phyloP scores from a whole-genome alignment of 2,329 filamentous ascomycete species.

The Lanzia echinophila region DNA sequence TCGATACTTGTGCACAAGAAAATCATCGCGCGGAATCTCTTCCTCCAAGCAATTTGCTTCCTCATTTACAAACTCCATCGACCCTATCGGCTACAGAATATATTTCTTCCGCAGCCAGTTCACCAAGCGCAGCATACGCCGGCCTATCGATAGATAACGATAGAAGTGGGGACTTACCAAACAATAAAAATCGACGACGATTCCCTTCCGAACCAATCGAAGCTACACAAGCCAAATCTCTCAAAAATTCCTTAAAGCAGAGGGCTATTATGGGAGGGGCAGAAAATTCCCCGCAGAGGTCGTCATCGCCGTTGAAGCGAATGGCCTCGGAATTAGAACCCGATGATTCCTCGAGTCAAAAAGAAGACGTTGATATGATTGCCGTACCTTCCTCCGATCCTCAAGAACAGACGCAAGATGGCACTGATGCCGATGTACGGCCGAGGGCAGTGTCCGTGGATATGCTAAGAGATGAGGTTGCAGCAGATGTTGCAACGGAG shows the following conservation, averaged over 20 bases:
- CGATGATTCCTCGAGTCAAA: conserved; percentile 21
- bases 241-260: conserved; percentile 39
- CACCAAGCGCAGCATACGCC: conserved; percentile 50
- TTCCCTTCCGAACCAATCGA: conserved; percentile 31
- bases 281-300: conserved; percentile 50
- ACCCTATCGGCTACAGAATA: conserved; percentile 42
- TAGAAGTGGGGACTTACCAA: conserved; percentile 34
- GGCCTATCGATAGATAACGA: conserved; percentile 52
- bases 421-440: conserved; percentile 6
- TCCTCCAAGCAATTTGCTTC: conserved; percentile 42
- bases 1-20: conserved; percentile 27
- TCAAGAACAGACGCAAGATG: conserved; percentile 7
- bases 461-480: conserved; percentile 15
- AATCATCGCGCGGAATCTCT: conserved; percentile 27
- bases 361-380: conserved; percentile 31
- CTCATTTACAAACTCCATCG: conserved; percentile 38
- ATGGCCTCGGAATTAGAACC: conserved; percentile 41
- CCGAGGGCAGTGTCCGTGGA: conserved; percentile 20
- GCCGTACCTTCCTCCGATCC: conserved; percentile 14
- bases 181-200: conserved; percentile 21
- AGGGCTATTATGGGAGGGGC: conserved; percentile 55
- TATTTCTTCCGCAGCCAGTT: conserved; percentile 50
- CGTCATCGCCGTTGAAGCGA: conserved; percentile 59
- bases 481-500: too few relatives aligned
- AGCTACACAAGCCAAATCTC: conserved; percentile 40